Conservation (phyloP, 1,284 basidiomycete genomes). For the Wallemia hederae region DNA sequence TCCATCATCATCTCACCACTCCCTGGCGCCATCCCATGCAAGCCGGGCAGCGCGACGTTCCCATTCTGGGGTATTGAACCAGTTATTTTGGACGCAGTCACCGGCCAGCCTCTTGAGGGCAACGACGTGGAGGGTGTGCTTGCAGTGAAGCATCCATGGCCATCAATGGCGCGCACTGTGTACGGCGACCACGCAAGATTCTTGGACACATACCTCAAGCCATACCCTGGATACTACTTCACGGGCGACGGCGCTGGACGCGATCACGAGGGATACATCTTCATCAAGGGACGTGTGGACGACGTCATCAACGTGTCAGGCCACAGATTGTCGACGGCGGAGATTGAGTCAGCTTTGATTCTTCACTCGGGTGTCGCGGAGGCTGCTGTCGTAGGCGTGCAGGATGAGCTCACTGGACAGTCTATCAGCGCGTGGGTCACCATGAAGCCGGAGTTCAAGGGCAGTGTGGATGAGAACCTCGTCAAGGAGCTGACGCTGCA, state of each 20-base stretch:
- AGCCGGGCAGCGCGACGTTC: constrained; percentile 84
- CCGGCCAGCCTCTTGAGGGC: constrained; percentile 34
- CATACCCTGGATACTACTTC: constrained; percentile 71
- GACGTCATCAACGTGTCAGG: constrained; percentile 85
- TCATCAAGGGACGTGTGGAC: constrained; percentile 94
- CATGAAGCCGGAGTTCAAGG: constrained; percentile 34
- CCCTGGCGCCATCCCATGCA: constrained; percentile 80
- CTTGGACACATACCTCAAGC: constrained; percentile 80
- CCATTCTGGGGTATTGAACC: constrained; percentile 92
- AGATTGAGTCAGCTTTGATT: constrained; percentile 89
- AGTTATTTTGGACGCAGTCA: constrained; percentile 48
- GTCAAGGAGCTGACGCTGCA: constrained; percentile 72
- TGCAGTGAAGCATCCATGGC: constrained; percentile 66
- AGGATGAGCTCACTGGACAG: constrained; percentile 64
- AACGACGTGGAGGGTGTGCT: constrained; percentile 76
- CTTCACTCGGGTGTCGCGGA: constrained; percentile 82
- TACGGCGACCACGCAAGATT: constrained; percentile 73
- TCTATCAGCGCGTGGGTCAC: constrained; percentile 64
- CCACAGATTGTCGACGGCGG: constrained; percentile 83
- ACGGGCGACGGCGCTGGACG: constrained; percentile 87
- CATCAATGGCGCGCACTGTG: constrained; percentile 80
- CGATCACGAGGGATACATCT: constrained; percentile 86
- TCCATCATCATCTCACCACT: constrained; percentile 83
- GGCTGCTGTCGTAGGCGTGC: constrained; percentile 62
- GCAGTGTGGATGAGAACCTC: constrained; percentile 35